These are phyloP conservation scores for Osmozyma mogii DNA, from an alignment of 805 yeast genomes.

Conservation along the genomic window DNA sequence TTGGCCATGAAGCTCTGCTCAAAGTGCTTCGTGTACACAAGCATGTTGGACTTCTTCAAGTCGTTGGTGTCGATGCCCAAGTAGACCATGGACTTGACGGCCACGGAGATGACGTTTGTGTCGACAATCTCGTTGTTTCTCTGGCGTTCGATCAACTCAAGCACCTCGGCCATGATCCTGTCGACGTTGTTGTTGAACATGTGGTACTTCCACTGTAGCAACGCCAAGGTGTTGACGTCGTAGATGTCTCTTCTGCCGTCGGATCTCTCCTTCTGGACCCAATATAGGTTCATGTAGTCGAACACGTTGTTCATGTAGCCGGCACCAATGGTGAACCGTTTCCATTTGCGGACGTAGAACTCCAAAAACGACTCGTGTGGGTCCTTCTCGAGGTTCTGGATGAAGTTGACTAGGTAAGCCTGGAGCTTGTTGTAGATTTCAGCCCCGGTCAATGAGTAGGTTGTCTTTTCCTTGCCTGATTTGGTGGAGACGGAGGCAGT, in stretches of 20 bases:
- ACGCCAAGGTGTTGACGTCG: constrained; percentile 84
- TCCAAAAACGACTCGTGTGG: constrained; percentile 35
- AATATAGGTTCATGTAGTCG: constrained; percentile 91
- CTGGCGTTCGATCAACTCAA: constrained; percentile 68
- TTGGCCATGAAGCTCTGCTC: constrained; percentile 69
- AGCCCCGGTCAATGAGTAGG: constrained; percentile 68
- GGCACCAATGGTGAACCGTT: constrained; percentile 84
- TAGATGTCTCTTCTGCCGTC: constrained; percentile 86
- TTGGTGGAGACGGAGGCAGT: constrained; percentile 13
- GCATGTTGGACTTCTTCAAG: constrained; percentile 73
- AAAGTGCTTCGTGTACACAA: constrained; percentile 73
- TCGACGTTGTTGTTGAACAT: constrained; percentile 65
- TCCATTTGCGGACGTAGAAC: constrained; percentile 60
- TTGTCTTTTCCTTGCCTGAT: constrained; percentile 14
- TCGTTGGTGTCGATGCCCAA: constrained; percentile 90
- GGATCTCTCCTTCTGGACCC: constrained; percentile 94
- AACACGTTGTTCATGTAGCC: constrained; percentile 86
- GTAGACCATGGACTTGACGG: constrained; percentile 79
- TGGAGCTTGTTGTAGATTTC: constrained; percentile 75
- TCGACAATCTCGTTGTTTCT: constrained; percentile 72
- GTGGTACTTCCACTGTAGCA: constrained; percentile 79
- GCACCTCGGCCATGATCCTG: constrained; percentile 57
- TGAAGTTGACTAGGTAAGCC: constrained; percentile 55
- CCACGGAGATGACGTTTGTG: constrained; percentile 55
- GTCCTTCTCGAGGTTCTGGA: constrained; percentile 40